These are phyloP conservation scores for Zoysia matrella DNA, from an alignment of 202 grass and related monocot genomes.

Conservation along the genomic window DNA sequence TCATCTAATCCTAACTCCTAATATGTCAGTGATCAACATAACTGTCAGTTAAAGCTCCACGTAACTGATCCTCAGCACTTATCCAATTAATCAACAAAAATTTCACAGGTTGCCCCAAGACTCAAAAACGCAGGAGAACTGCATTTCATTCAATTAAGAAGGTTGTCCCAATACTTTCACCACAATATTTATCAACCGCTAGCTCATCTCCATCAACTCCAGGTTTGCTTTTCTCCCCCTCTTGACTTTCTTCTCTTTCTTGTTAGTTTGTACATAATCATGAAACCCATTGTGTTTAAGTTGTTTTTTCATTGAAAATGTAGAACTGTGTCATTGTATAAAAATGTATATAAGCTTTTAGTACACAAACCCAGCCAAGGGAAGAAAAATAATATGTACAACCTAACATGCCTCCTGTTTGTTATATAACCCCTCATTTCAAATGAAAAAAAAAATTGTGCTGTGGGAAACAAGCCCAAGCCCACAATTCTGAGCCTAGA, in stretches of 20 bases:
- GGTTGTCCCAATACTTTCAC: no score
- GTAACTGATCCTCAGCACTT: no score
- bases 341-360: not conserved
- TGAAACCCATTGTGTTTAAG: not conserved
- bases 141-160: no score
- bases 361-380: not conserved
- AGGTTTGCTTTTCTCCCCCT: not conserved
- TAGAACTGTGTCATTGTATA: not conserved
- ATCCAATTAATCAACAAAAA: not conserved
- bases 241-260: not conserved
- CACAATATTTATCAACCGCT: not conserved
- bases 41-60: not conserved
- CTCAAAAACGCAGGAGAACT: no score
- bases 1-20: conserved; percentile 3
- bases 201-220: not conserved
- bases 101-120: not conserved
- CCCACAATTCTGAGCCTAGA: no score
- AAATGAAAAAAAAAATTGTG: no score
- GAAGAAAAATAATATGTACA: not conserved
- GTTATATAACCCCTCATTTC: no score
- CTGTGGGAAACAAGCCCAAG: no score
- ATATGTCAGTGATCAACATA: not conserved
- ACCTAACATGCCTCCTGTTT: not conserved
- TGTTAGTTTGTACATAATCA: not conserved
- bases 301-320: not conserved